Evolutionary conservation across 2,329 filamentous ascomycete genomes (phyloP).

Genomic region (Phoma sp.): DNA sequence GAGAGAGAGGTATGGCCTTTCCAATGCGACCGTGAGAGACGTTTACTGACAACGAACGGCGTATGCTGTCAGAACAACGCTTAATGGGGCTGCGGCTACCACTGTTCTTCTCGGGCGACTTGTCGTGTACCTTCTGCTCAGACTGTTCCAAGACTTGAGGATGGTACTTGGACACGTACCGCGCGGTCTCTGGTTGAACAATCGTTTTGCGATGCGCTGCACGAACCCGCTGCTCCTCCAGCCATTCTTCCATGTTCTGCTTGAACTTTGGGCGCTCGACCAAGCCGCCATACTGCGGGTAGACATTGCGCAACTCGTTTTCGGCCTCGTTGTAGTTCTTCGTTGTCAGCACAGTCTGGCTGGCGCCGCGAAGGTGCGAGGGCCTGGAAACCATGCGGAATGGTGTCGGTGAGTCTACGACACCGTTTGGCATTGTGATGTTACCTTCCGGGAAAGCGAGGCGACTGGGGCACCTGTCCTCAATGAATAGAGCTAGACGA

Average conservation of each 20-base stretch:
- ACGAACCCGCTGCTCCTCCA: slow-evolving; percentile 31
- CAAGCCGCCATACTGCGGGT: slow-evolving; percentile 40
- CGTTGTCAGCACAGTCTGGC: slow-evolving; percentile 18
- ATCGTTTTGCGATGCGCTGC: slow-evolving; percentile 23
- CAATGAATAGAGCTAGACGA: slow-evolving; percentile 40
- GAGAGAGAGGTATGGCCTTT: neutral
- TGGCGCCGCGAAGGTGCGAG: slow-evolving; percentile 2
- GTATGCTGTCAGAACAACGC: slow-evolving; percentile 25
- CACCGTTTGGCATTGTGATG: slow-evolving; percentile 16
- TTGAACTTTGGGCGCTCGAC: slow-evolving; percentile 42
- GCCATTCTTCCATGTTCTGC: slow-evolving; percentile 36
- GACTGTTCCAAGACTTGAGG: slow-evolving; percentile 9
- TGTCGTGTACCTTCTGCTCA: neutral
- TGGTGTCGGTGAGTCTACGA: slow-evolving; percentile 27
- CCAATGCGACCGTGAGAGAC: slow-evolving; percentile 3
- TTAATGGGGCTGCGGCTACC: slow-evolving; percentile 25
- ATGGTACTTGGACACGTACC: slow-evolving; percentile 10
- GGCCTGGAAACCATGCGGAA: slow-evolving; percentile 29
- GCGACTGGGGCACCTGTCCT: slow-evolving; percentile 33
- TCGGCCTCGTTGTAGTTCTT: slow-evolving; percentile 37
- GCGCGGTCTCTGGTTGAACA: slow-evolving; percentile 12
- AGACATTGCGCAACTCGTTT: slow-evolving; percentile 36
- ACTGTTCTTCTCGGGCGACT: neutral
- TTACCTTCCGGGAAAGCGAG: slow-evolving; percentile 43
- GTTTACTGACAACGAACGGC: slow-evolving; percentile 24